Percentiles rank a stretch among this genome's conserved stretches.
Evolutionary conservation across 176 grass and related monocot genomes (phyloP).

Genomic region (Canna indica): DNA sequence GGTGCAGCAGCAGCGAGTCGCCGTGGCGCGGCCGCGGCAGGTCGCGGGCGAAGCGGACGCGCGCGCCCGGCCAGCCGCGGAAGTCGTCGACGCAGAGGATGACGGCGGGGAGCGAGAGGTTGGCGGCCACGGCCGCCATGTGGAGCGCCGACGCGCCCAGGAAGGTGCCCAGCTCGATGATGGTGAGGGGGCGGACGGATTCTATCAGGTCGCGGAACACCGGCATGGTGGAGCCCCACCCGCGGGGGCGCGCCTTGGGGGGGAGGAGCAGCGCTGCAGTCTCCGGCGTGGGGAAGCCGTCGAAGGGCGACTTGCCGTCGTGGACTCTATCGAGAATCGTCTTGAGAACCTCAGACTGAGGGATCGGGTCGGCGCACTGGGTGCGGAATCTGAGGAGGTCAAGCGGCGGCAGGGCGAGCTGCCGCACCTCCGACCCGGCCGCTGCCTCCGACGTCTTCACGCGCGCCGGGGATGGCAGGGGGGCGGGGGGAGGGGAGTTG

Average conservation of each 20-base stretch:
- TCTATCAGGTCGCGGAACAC: constrained; percentile 79
- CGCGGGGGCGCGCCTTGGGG: constrained; percentile 38
- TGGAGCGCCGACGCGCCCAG: constrained; percentile 94
- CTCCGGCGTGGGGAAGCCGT: constrained; percentile 44
- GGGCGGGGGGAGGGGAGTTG: constrained; percentile 9
- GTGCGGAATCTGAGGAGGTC: constrained; percentile 71
- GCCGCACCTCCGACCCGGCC: not conserved
- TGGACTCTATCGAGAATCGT: constrained; percentile 51
- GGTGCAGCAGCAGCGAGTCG: constrained; percentile 67
- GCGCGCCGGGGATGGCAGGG: constrained; percentile 15
- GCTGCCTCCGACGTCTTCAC: not conserved
- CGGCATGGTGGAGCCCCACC: constrained; percentile 76
- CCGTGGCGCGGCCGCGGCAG: constrained; percentile 45
- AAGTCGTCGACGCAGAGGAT: constrained; percentile 98
- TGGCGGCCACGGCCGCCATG: constrained; percentile 60
- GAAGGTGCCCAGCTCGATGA: constrained; percentile 96
- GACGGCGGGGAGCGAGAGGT: constrained; percentile 54
- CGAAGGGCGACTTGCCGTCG: constrained; percentile 68
- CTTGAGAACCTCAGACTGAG: constrained; percentile 31
- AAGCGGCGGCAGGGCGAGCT: constrained; percentile 26
- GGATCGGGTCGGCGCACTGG: constrained; percentile 39
- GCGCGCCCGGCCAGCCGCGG: constrained; percentile 82
- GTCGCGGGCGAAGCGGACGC: constrained; percentile 53
- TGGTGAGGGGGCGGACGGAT: constrained; percentile 39
- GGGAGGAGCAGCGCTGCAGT: constrained; percentile 44